Evolutionary conservation across 495 filamentous ascomycete species (phyloP), one percentile per base, ranked within the genome.

Genomic region (Rostrohypoxylon terebratum): DNA sequence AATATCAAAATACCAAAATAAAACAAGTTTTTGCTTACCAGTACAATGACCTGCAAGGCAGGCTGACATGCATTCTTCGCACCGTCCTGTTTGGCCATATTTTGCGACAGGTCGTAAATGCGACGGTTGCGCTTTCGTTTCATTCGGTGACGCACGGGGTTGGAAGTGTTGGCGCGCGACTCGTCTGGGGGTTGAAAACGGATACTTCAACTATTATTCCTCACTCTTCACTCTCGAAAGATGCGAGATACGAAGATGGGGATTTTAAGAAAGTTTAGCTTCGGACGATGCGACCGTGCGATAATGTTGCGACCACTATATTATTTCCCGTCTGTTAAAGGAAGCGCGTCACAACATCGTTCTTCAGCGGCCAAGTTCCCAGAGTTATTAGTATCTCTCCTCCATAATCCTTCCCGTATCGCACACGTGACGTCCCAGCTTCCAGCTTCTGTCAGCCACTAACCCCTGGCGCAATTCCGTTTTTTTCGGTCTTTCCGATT

Each of bases 11-110:
- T 11, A 58, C 71, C 38, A 57, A 47, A 53, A 66, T 61, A 67
- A 71, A 72, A 63, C 47, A 68, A 53, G 18, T 20, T 63, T 63
- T 63, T 45, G 87, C 92, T 87, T 84, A 94, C 92, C 83, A 94
- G 81, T 61, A 94, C 86, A 82, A 94, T 93, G 59, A 94, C 88
- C 76, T 94, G 90, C 81, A 94, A 85, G 33, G 90, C 87, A 76
- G 90, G 86, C 47, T 72, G 57, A 63, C 69, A 63, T 60, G 77
- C 72, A 59, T 69, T 59, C 21, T 68, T 67, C 20, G 54, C 50
- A 20, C 51, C 18, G 23, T 72, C 58, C 42, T 64, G 55, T 64
- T 61, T 69, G 23, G 66, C 66, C 71, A 68, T 72, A 34, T 53
- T 65, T 44, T 66, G 60, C 64, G 68, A 63, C 66, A 54, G 58